Evolutionary conservation across 2,329 filamentous ascomycete species (phyloP), one percentile per base, ranked within the genome.

Genomic region (Aspergillus pseudonomiae): DNA sequence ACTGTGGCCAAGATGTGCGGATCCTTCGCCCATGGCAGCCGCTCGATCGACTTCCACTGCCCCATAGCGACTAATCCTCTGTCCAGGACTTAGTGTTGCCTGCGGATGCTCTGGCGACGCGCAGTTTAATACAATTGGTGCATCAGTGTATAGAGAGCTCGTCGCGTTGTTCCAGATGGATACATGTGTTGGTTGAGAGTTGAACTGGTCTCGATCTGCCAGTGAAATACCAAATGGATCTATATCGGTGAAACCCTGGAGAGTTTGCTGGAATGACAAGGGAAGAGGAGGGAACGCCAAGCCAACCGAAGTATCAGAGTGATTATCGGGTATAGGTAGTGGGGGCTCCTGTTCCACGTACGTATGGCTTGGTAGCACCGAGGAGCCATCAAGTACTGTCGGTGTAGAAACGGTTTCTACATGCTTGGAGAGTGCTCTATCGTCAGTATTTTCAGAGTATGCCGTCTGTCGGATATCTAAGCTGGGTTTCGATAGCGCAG

Each of bases 391-490:
- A 16, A 62, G 45, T 26, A 11, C 12, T 19, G 26, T 30, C 19
- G 46, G 46, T 10, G 12, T 50, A 16, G 12, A 19, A 2, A 19
- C 19, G 0, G 16, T 16, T 14, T 50, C 24, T 19, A n/a, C 14
- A 7, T 16, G 24, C 46, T 28, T 50, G 6, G 46, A 4, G 19
- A 14, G 24, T 30, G 12, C 14, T 19, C 21, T 57, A 26, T 61
- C 62, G 28, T 63, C 64, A 1, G 56, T 61, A 36, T 62, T 39
- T 7, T 69, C 68, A 0, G 65, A 70, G 55, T 70, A 70, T 3
- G 61, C 67, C 3, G 68, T 65, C 50, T 69, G 65, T 45, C 68
- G 57, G 16, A 70, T 69, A 59, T 70, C 67, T 6, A 70, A 46
- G 41, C 64, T 69, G 1, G 61, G 48, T 24, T 54, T 24, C 16